Evolutionary conservation across 768 basidiomycete genomes (phyloP), one percentile per base, ranked within the genome.

Genomic region (Calvatia gigantea): DNA sequence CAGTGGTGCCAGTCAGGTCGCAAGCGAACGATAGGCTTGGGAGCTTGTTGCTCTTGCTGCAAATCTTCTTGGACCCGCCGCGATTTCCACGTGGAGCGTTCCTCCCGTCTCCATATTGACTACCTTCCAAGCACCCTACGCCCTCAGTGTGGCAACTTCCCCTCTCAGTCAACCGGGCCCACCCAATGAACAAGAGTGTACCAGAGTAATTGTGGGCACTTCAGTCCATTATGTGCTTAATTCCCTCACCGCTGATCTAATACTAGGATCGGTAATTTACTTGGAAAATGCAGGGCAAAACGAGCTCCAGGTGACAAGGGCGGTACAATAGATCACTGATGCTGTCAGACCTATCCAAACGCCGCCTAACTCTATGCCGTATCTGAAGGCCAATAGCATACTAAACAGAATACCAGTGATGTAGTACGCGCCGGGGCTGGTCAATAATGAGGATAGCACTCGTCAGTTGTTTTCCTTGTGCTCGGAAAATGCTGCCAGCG

Each of bases 1-100:
- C 3, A 89, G 90, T 8, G 94, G 96, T 7, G 83, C 91, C 17
- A 87, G 85, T 0, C 92, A 94, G 68, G 87, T 83, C 3, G 91
- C 91, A 1, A 85, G 84, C 3, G 96, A 97, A 69, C 98, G 95
- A 96, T 98, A 94, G 94, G 87, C 89, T 35, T 96, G 96, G 96
- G 94, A 97, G 70, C 78, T 93, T 4, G 70, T 89, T 29, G 86
- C 85, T 21, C 72, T 83, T 1, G 79, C 75, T 5, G 81, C 81
- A 4, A 78, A 76, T 58, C 61, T 78, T 73, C 70, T 97, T 1
- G 92, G 95, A 1, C 85, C 95, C 1, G 79, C 83, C 4, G 74
- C 82, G 5, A 81, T 99, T 2, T 97, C 97, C 0, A 84, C 92
- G 0, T 95, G 98, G 67, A 93, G 91, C 0, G 86, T 98, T 1